Conservation (phyloP, 208 protist genomes). For the Leishmania amazonensis region DNA sequence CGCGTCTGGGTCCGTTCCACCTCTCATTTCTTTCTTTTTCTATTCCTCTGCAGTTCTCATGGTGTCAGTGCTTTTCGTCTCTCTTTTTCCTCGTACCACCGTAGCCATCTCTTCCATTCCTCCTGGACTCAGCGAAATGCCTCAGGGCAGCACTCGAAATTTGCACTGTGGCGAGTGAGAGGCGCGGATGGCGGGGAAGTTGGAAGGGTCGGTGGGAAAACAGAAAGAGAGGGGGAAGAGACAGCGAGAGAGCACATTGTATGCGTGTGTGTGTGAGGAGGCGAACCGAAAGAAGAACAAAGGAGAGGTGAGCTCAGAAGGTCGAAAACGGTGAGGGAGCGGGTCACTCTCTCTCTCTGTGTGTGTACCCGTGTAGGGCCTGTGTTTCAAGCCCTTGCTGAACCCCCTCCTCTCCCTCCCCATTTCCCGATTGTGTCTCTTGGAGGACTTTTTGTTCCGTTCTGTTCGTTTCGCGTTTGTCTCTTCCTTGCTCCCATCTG, state of each 20-base stretch:
- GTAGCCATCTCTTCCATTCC: not conserved
- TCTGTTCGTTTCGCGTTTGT: not conserved
- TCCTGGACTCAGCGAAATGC: not conserved
- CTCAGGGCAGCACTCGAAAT: not conserved
- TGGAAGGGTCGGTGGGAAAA: constrained; percentile 1
- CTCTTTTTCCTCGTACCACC: not conserved
- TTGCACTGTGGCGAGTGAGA: not conserved
- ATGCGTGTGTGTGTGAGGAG: not conserved
- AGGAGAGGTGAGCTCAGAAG: constrained; percentile 4
- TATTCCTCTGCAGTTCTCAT: not conserved
- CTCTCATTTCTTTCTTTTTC: not conserved
- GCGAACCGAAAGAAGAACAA: not conserved
- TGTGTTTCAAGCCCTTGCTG: not conserved
- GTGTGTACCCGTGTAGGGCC: not conserved
- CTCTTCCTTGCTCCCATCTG: not conserved
- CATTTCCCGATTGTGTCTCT: constrained; percentile 6
- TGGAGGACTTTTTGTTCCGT: constrained; percentile 5
- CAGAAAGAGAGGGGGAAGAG: constrained; percentile 1
- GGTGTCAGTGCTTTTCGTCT: not conserved
- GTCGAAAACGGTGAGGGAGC: not conserved
- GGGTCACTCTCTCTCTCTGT: not conserved
- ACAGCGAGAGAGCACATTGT: not conserved
- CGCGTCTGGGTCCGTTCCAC: constrained; percentile 13
- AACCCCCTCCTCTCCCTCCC: not conserved
- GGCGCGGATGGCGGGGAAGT: constrained; percentile 5